Base-by-base conservation (phyloP, 1,284 basidiomycete genomes). In the Sanghuangporus sanghuang region DNA sequence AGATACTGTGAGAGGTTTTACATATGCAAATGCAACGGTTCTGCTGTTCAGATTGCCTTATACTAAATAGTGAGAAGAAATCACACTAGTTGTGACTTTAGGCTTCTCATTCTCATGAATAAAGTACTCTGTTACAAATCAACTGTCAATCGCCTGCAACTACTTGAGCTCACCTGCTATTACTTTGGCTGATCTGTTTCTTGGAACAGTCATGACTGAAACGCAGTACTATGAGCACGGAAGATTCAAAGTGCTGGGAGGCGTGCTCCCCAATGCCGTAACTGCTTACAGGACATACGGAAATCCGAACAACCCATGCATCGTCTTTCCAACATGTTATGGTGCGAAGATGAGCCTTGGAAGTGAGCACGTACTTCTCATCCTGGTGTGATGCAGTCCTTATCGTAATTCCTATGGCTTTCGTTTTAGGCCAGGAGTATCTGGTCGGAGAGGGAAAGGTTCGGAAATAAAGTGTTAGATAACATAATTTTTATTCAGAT, bases 231-330 rank as follows among this genome's bases (percentile, higher is more conserved):
- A 77, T 63, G 73, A 75, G 53, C 78, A 79, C 59, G 78, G 77
- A 16, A 74, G 77, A 7, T 73, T 78, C 66, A 71, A 63, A 18
- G 75, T 78, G 44, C 68, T 73, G 58, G 76, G 77, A 16, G 77
- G 78, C 14, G 69, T 76, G 1, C 67, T 79, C 21, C 76, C 77
- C 9, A 73, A 78, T 55, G 78, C 77, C 11, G 68, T 78, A 23
- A 79, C 78, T 7, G 78, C 79, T 12, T 81, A 77, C 67, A 73
- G 76, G 36, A 78, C 78, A 4, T 80, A 78, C 67, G 79, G 79
- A 35, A 71, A 76, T 65, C 69, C 72, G 2, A 66, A 67, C 2
- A 78, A 78, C 54, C 78, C 79, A 1, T 80, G 78, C 57, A 74
- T 81, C 35, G 75, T 80, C 50, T 78, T 79, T 67, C 77, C 77